phyloP scores from a whole-genome alignment of 2,329 filamentous ascomycete species.

The Fonsecaea monophora region DNA sequence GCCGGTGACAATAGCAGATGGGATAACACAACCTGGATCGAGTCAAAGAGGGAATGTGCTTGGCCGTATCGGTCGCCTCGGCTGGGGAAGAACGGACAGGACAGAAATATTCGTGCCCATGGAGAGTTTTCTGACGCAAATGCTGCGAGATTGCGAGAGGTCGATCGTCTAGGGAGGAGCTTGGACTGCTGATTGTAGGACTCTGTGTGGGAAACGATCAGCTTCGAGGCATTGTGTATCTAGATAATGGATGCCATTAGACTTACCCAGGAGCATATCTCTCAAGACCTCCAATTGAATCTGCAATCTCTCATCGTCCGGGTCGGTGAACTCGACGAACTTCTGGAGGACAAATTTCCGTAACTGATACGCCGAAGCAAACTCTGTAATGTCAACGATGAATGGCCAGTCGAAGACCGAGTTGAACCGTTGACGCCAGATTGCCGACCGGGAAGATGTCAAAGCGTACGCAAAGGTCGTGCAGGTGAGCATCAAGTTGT shows the following conservation, averaged over 20 bases:
- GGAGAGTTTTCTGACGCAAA: slow-evolving; percentile 32
- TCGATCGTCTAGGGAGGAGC: slow-evolving; percentile 25
- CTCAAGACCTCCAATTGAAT: slow-evolving; percentile 41
- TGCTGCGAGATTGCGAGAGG: slow-evolving; percentile 36
- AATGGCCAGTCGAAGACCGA: slow-evolving; percentile 45
- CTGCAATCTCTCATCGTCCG: slow-evolving; percentile 43
- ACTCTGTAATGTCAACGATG: slow-evolving; percentile 37
- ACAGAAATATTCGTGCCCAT: slow-evolving; percentile 37
- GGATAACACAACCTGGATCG: slow-evolving; percentile 44
- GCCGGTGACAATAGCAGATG: slow-evolving; percentile 42
- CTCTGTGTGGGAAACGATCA: slow-evolving; percentile 23
- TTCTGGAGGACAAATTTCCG: slow-evolving; percentile 46
- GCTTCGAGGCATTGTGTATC: not conserved
- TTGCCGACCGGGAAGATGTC: slow-evolving; percentile 41
- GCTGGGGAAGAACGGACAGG: slow-evolving; percentile 29
- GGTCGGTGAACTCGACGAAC: slow-evolving; percentile 41
- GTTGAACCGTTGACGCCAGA: slow-evolving; percentile 48
- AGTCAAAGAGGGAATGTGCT: slow-evolving; percentile 35
- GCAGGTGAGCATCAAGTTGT: slow-evolving; percentile 43
- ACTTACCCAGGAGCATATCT: slow-evolving; percentile 40
- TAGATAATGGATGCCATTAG: no score
- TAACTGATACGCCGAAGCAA: slow-evolving; percentile 46
- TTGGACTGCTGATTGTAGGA: slow-evolving; percentile 27
- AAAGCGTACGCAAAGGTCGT: slow-evolving; percentile 40
- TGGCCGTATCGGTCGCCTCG: slow-evolving; percentile 24